Base-by-base conservation (phyloP, 2,329 filamentous ascomycete genomes). In the Fusarium oligoseptatum region DNA sequence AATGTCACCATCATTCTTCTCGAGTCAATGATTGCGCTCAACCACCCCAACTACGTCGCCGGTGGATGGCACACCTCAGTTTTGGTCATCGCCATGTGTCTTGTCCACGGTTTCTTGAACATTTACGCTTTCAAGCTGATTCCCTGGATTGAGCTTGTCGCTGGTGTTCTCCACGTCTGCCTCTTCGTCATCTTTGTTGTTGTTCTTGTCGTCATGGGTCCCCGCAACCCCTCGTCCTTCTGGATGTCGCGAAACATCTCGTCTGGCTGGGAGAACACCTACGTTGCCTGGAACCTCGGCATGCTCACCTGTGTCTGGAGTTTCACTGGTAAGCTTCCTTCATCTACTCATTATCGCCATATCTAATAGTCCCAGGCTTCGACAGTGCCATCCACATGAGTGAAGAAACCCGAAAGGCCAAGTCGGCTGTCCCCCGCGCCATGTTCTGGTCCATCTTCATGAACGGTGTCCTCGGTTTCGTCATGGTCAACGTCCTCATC, bases 391-490 rank as follows among this genome's bases (percentile, higher is more conserved):
- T 78, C 0, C 76, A 78, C 9, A 78, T 78, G 76, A 77, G 75
- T 2, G 76, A 78, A 1, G 76, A 78, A 29, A 78, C 76, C 1
- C 74, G 76, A 32, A 76, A 75, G 15, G 76, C 76, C 3, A 78
- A 78, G 56, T 78, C 76, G 0, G 76, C 76, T 1, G 76, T 78
- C 0, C 76, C 76, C 4, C 56, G 76, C 4, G 76, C 76, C 20
- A 78, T 78, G 76, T 78, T 78, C 61, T 78, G 76, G 76, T 78
- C 76, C n/a, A 78, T 78, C 57, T 77, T 78, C 41, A 78, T 78
- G 76, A 78, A 78, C 10, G 76, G 76, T 8, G 62, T 72, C 2
- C 75, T 78, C 10, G 76, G 76, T 7, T 78, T 78, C 56, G n/a
- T 78, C 52, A 78, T 78, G 76, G 76, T 78, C 10, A 78, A 78